Evolutionary conservation across 306 rosid species (phyloP), one percentile per base, ranked within the genome.

Genomic region (Argentina anserina): DNA sequence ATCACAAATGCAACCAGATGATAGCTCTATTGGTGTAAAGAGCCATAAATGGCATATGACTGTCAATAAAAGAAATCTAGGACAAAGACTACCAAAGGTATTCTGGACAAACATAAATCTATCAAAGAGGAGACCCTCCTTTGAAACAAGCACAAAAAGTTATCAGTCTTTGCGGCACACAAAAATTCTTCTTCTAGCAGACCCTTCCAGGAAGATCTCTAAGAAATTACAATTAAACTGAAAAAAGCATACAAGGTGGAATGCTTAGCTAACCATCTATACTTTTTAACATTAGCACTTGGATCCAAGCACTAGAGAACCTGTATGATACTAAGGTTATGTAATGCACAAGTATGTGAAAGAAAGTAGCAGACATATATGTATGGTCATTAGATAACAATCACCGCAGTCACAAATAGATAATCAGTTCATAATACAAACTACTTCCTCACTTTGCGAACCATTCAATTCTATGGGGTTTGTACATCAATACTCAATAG

Each of bases 81-180:
- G 72, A 76, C 74, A 69, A 65, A 67, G 73, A 71, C 82, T 71
- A 67, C 76, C 81, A 74, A 53, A 67, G 76, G 69, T 71, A 78
- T 41, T 67, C 73, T 59, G 65, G 71, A 36, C 76, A 83, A 82
- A 67, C 68, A 72, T 63, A 56, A 77, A 75, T 77, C 42, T 12
- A 55, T 23, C 61, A 8, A 79, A 70, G 78, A 75, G 72, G 74
- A 70, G 74, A 70, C 47, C 40, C 31, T 71, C 50, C 76, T 72
- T 33, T 72, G 20, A 59, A 64, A 58, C 46, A 53, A n/a, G n/a
- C 78, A 71, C 52, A 26, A 64, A 81, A 81, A 74, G 82, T 25
- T 20, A 36, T 71, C 55, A 29, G 47, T 61, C 86, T 81, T 84
- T 80, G 53, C 64, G 29, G 49, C 34, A 26, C 34, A 25, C 66